Evolutionary conservation across 164 flowering plant genomes (phyloP).

Genomic region (Aristolochia fimbriata): DNA sequence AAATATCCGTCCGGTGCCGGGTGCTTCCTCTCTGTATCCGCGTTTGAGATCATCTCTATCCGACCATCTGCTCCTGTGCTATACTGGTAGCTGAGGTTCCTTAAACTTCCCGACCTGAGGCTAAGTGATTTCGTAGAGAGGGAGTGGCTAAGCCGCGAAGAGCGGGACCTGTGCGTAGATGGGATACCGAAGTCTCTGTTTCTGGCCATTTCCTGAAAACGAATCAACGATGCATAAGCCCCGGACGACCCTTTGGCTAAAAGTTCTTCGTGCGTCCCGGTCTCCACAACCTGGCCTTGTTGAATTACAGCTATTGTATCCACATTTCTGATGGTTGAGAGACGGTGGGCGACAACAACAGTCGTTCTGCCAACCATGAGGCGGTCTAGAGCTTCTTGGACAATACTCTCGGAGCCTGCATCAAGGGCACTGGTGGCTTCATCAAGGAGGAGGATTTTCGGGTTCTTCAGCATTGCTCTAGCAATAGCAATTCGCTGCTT

Average conservation of each 20-base stretch:
- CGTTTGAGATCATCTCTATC: slow-evolving; percentile 88
- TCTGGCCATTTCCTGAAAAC: slow-evolving; percentile 86
- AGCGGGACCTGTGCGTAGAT: slow-evolving; percentile 67
- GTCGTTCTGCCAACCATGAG: slow-evolving; percentile 96
- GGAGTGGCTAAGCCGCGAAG: slow-evolving; percentile 83
- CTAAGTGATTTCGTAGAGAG: slow-evolving; percentile 87
- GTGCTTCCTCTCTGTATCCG: slow-evolving; percentile 67
- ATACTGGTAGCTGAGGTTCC: slow-evolving; percentile 87
- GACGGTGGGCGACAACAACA: slow-evolving; percentile 94
- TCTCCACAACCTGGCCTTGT: slow-evolving; percentile 88
- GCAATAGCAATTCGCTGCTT: slow-evolving; percentile 98
- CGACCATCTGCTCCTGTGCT: slow-evolving; percentile 97
- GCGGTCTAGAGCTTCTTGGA: slow-evolving; percentile 92
- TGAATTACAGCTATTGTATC: slow-evolving; percentile 87
- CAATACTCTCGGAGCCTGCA: slow-evolving; percentile 87
- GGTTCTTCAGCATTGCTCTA: slow-evolving; percentile 94
- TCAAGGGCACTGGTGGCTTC: slow-evolving; percentile 99
- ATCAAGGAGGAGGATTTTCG: slow-evolving; percentile 87
- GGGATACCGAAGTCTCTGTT: slow-evolving; percentile 58
- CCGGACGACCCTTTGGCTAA: slow-evolving; percentile 51
- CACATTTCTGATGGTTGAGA: slow-evolving; percentile 88
- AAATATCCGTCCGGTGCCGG: slow-evolving; percentile 84
- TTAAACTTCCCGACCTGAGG: slow-evolving; percentile 87
- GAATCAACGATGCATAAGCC: slow-evolving; percentile 76
- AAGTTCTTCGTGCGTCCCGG: slow-evolving; percentile 89